Percentiles rank a stretch among this genome's conserved stretches.
Conservation (phyloP, 805 yeast genomes). For the Cyberlindnera maritima region DNA sequence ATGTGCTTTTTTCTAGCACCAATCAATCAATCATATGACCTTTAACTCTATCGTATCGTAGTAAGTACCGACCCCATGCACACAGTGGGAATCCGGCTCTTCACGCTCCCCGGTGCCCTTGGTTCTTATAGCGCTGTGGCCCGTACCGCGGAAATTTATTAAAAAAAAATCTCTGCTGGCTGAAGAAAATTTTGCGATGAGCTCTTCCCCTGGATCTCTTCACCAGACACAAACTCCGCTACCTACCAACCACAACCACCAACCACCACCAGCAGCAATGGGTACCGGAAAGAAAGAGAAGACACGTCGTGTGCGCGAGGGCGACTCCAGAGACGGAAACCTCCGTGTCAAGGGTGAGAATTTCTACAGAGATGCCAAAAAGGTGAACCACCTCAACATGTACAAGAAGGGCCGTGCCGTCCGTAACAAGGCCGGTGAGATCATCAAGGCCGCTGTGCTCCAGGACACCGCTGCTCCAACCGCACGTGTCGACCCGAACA, state of each 20-base stretch:
- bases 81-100: no score
- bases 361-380: constrained; percentile 91
- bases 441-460: constrained; percentile 80
- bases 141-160: no score
- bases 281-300: constrained; percentile 93
- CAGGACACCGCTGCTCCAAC: constrained; percentile 85
- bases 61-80: no score
- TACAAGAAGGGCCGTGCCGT: constrained; percentile 88
- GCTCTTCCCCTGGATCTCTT: constrained; percentile 3
- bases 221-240: background rate
- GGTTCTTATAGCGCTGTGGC: background rate
- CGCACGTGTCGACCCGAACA: constrained; percentile 93
- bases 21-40: no score
- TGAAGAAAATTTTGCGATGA: constrained; percentile 18
- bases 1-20: no score
- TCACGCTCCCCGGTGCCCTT: no score
- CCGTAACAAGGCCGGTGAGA: constrained; percentile 84
- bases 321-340: constrained; percentile 82
- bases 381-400: constrained; percentile 87
- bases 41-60: no score
- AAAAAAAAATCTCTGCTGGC: no score
- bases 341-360: constrained; percentile 95
- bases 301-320: constrained; percentile 79
- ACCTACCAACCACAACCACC: background rate
- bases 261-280: constrained; percentile 42